Evolutionary conservation across 2,329 filamentous ascomycete species (phyloP), one percentile per base, ranked within the genome.

Genomic region (Bipolaris bicolor): DNA sequence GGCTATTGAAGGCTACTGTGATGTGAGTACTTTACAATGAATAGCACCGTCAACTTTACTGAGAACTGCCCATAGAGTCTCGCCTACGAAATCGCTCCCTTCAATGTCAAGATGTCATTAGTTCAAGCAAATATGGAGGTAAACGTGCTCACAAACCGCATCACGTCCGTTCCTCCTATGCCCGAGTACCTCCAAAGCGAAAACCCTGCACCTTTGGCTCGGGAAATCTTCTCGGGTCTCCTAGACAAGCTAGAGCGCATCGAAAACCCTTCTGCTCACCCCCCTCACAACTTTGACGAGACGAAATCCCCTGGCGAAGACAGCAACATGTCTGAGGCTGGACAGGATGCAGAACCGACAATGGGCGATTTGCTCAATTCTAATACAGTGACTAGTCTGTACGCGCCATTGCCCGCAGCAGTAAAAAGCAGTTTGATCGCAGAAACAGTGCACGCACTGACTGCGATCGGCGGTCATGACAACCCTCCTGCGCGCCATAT

Each of bases 101-200:
- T 98, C 81, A 97, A 97, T 78, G 88, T 98, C 79, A 96, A 94
- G 77, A 86, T 98, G 76, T 97, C 92, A 39, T 93, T 98, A 65
- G 89, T 99, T 43, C 94, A 99, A 80, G 92, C 93, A 24, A 96
- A 92, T 77, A 92, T 97, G 79, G 94, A 98, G 79, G 91, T 97
- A 60, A 88, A 90, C 63, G 88, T 92, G 31, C 83, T 98, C 55
- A 95, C 91, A 26, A 96, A 96, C 78, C 88, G 89, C 54, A 90
- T 98, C 67, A 90, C 88, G 47, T 91, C 94, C 65, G 90, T 91
- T 2, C 93, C 94, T 5, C 88, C 88, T 34, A 85, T 97, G 71
- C 83, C 84, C 1, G 86, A 86, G 59, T 90, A 90, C 68, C 84
- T 89, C 7, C 85, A 85, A 57, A 83, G 87, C 54, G 84, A 84